Conservation (phyloP, 208 protist species). For the Leishmania amazonensis region DNA sequence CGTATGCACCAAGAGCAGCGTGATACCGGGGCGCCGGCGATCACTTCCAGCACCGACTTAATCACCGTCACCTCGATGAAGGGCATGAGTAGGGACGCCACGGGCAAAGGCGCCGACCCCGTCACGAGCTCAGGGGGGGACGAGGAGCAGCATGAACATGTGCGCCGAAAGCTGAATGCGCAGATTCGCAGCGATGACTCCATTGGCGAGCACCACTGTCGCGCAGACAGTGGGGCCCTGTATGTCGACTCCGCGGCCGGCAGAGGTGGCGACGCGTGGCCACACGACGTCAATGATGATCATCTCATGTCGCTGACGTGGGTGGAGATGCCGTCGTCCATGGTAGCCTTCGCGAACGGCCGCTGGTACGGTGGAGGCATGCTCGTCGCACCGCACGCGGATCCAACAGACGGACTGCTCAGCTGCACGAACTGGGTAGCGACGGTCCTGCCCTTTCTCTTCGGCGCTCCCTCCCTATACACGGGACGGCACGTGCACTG, state of each 20-base stretch:
- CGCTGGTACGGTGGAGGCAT: constrained; percentile 86
- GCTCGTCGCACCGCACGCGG: constrained; percentile 70
- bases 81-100: neutral
- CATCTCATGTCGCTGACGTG: constrained; percentile 36
- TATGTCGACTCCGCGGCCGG: neutral
- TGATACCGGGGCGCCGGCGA: neutral
- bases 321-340: constrained; percentile 68
- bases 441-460: constrained; percentile 53
- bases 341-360: constrained; percentile 80
- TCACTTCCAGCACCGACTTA: neutral
- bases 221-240: neutral
- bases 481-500: constrained; percentile 69
- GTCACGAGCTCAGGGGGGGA: neutral
- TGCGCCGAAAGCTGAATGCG: neutral
- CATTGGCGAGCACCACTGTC: neutral
- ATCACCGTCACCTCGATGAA: neutral
- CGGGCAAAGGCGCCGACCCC: neutral
- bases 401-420: constrained; percentile 73
- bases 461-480: constrained; percentile 55
- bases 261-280: neutral
- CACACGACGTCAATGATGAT: constrained; percentile 5
- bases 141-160: neutral
- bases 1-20: constrained; percentile 4
- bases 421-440: constrained; percentile 80
- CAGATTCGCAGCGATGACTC: neutral